phyloP scores from a whole-genome alignment of 2,329 filamentous ascomycete genomes.

The Cryphonectria carpinicola region DNA sequence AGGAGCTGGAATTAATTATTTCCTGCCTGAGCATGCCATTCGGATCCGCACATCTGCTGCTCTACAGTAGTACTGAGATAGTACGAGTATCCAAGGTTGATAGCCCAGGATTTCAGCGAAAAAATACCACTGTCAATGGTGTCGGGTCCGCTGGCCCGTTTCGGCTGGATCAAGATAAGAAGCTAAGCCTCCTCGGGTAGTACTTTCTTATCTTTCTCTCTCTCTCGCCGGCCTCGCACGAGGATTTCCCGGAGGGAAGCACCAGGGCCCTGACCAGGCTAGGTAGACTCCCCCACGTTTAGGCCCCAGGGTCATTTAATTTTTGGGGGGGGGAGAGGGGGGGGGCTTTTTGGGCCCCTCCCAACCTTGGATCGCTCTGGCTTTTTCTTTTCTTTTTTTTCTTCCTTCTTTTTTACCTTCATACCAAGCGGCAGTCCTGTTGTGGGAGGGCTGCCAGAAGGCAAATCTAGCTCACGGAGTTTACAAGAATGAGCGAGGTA shows the following conservation, averaged over 20 bases:
- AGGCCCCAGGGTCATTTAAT: slow-evolving; percentile 16
- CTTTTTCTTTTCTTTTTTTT: background rate
- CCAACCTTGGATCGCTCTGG: background rate
- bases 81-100: background rate
- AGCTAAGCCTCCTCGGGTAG: slow-evolving; percentile 24
- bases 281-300: slow-evolving; percentile 26
- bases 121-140: slow-evolving; percentile 7
- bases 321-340: too few relatives aligned
- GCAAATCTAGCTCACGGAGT: too few relatives aligned
- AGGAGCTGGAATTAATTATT: background rate
- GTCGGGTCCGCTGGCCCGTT: background rate
- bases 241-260: slow-evolving; percentile 23
- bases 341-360: background rate
- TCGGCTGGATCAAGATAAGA: slow-evolving; percentile 9
- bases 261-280: background rate
- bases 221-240: slow-evolving; percentile 22
- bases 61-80: background rate
- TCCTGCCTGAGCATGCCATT: background rate
- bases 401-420: background rate
- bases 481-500: background rate
- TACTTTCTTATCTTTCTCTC: slow-evolving; percentile 25
- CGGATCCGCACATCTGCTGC: background rate
- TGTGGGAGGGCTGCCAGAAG: too few relatives aligned
- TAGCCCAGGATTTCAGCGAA: slow-evolving; percentile 27
- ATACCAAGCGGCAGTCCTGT: background rate